These are phyloP conservation scores for Aspergillus sclerotialis DNA, from an alignment of 2,329 filamentous ascomycete species.

Conservation along the genomic window DNA sequence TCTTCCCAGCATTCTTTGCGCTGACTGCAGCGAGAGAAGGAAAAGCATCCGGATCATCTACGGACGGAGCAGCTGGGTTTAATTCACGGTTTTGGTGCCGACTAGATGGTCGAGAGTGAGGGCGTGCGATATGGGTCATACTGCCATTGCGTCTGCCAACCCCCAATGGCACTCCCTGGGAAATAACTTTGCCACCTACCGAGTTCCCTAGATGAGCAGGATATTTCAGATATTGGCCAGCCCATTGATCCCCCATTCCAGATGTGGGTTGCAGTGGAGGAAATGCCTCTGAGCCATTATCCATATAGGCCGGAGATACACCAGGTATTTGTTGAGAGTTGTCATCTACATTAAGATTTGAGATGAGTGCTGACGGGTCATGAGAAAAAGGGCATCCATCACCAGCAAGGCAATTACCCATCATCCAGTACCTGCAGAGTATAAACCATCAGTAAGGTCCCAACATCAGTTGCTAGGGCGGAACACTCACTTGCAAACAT, in stretches of 20 bases:
- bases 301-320: constrained; percentile 61
- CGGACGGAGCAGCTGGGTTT: constrained; percentile 62
- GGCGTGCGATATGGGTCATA: constrained; percentile 52
- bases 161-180: constrained; percentile 21
- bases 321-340: constrained; percentile 39
- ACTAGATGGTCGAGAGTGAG: constrained; percentile 77
- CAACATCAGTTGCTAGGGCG: neutral
- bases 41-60: constrained; percentile 94
- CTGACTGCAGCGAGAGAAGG: constrained; percentile 74
- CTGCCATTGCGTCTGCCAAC: constrained; percentile 38
- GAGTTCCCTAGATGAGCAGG: constrained; percentile 36
- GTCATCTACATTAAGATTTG: constrained; percentile 67
- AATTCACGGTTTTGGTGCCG: constrained; percentile 63
- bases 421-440: constrained; percentile 74
- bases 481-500: constrained; percentile 86
- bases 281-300: constrained; percentile 72
- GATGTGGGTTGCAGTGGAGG: constrained; percentile 62
- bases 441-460: constrained; percentile 15
- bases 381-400: constrained; percentile 96
- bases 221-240: constrained; percentile 42
- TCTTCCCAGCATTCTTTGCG: constrained; percentile 67
- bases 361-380: constrained; percentile 80
- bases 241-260: constrained; percentile 53
- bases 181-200: constrained; percentile 41
- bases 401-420: constrained; percentile 89